These are phyloP conservation scores for Balakata baccata DNA, from an alignment of 345 rosid genomes.

Conservation along the genomic window DNA sequence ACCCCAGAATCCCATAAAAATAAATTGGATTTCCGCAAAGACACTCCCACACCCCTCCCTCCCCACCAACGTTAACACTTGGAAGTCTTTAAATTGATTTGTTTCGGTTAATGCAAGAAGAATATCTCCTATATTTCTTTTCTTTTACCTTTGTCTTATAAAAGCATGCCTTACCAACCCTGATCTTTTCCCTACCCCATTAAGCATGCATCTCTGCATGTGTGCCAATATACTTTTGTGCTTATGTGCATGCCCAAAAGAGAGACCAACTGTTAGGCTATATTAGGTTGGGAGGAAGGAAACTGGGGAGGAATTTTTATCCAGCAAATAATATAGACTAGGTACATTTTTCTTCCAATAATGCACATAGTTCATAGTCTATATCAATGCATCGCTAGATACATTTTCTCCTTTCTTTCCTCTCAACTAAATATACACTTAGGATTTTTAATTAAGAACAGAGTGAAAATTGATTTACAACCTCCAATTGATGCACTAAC, in stretches of 20 bases:
- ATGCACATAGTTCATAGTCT: neutral
- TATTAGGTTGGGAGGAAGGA: neutral
- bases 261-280: neutral
- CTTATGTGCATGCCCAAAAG: neutral
- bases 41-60: too few species aligned
- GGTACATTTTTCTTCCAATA: neutral
- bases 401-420: neutral
- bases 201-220: neutral
- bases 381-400: neutral
- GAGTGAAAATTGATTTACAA: slow-evolving; percentile 16
- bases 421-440: neutral
- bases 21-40: too few species aligned
- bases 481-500: slow-evolving; percentile 80
- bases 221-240: neutral
- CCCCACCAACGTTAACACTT: too few species aligned
- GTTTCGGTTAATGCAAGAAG: neutral
- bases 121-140: neutral
- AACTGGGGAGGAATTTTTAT: neutral
- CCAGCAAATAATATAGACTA: neutral
- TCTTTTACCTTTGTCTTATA: neutral
- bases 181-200: neutral
- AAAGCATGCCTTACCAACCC: neutral
- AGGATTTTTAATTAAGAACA: neutral
- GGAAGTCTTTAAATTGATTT: too few species aligned
- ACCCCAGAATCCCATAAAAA: too few species aligned